Conservation (phyloP, 2,329 filamentous ascomycete genomes). For the Penicillium sp. region DNA sequence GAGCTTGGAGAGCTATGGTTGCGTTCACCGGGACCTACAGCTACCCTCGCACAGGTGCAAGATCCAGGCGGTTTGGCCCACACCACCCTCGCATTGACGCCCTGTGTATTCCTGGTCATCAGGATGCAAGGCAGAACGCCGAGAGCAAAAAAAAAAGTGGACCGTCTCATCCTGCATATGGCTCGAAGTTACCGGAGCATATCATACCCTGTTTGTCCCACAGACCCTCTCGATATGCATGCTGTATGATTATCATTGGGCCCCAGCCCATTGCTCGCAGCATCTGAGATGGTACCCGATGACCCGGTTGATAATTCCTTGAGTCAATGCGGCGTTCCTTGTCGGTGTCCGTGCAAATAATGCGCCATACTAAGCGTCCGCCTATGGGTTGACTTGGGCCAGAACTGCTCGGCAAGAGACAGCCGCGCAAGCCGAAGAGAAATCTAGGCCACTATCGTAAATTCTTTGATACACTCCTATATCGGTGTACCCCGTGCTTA, state of each 20-base stretch:
- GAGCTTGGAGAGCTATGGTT: not conserved
- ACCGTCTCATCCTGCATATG: slow-evolving; percentile 14
- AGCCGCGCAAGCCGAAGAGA: slow-evolving; percentile 15
- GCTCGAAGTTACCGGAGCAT: slow-evolving; percentile 18
- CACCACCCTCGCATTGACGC: too few species aligned
- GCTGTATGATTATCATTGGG: slow-evolving; percentile 14
- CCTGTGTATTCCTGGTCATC: not conserved
- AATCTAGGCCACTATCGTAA: too few species aligned
- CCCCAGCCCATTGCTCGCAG: not conserved
- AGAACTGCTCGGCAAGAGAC: slow-evolving; percentile 6
- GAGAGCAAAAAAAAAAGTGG: slow-evolving; percentile 14
- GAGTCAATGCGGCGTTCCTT: not conserved
- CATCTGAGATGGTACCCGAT: not conserved
- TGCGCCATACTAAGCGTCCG: too few species aligned
- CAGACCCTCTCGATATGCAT: slow-evolving; percentile 17
- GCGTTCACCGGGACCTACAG: not conserved
- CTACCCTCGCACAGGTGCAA: slow-evolving; percentile 3
- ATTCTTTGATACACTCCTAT: too few species aligned
- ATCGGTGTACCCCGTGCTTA: too few species aligned
- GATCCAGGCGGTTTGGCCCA: slow-evolving; percentile 10
- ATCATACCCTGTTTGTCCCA: slow-evolving; percentile 16
- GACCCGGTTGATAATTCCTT: slow-evolving; percentile 5
- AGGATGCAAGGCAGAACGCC: not conserved
- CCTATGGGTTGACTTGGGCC: not conserved
- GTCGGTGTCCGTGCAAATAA: too few species aligned